These are phyloP conservation scores for Sporothrix pseudoabietina DNA, from an alignment of 2,329 filamentous ascomycete genomes.

Conservation along the genomic window DNA sequence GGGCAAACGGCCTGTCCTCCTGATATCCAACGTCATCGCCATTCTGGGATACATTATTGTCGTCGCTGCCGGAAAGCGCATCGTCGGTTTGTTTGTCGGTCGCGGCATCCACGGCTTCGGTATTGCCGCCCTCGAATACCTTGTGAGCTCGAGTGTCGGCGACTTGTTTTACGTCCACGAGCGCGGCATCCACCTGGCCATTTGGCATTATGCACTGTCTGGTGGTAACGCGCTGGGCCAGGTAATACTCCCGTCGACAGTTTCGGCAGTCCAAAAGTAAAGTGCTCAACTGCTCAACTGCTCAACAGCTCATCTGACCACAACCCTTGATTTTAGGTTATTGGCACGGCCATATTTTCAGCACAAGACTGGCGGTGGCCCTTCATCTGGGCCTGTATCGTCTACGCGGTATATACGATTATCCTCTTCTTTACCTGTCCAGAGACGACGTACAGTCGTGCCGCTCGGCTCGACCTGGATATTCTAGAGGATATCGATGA, in stretches of 20 bases:
- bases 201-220: conserved; percentile 36
- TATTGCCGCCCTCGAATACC: conserved; percentile 40
- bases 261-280: too few species aligned
- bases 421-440: conserved; percentile 47
- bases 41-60: conserved; percentile 38
- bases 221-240: conserved; percentile 27
- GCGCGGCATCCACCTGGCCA: conserved; percentile 42
- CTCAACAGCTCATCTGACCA: too few species aligned
- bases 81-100: conserved; percentile 36
- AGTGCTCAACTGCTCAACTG: too few species aligned
- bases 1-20: conserved; percentile 42
- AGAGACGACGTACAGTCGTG: conserved; percentile 45
- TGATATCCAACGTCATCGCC: conserved; percentile 38
- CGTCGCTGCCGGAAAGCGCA: conserved; percentile 22
- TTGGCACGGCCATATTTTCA: conserved; percentile 20
- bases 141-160: conserved; percentile 51
- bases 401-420: conserved; percentile 42
- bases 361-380: conserved; percentile 21
- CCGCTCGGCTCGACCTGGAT: conserved; percentile 11
- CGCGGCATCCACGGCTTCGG: conserved; percentile 39
- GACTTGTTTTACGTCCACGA: conserved; percentile 62
- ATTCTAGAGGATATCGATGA: conserved; percentile 26
- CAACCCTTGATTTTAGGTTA: background rate
- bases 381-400: conserved; percentile 37
- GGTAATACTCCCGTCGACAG: background rate